Evolutionary conservation across 805 yeast genomes (phyloP).

Genomic region (Lipomyces kockii): DNA sequence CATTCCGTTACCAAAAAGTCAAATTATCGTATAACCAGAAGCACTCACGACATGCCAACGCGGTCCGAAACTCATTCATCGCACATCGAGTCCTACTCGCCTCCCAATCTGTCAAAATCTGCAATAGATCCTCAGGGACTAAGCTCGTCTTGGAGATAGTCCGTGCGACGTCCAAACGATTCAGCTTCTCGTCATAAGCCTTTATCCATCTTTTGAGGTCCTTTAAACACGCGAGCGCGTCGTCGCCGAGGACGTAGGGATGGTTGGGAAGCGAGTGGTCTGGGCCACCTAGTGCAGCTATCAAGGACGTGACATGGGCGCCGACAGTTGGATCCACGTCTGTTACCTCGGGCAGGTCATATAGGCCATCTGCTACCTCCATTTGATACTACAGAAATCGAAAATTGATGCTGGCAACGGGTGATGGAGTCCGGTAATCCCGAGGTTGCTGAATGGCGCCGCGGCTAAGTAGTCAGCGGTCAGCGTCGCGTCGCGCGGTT

Average conservation of each 20-base stretch:
- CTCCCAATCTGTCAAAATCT: constrained; percentile 79
- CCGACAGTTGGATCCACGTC: constrained; percentile 49
- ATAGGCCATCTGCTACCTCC: not conserved
- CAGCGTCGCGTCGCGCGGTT: not conserved
- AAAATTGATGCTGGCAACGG: not conserved
- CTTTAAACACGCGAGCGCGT: constrained; percentile 80
- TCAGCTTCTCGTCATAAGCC: constrained; percentile 74
- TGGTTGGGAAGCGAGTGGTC: constrained; percentile 61
- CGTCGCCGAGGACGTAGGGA: constrained; percentile 82
- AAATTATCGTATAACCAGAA: not conserved
- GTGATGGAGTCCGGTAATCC: not conserved
- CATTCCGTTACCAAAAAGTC: not conserved
- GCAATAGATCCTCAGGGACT: constrained; percentile 71
- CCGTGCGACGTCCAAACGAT: constrained; percentile 78
- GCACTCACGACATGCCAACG: constrained; percentile 57
- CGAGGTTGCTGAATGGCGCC: not conserved
- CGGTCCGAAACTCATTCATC: constrained; percentile 58
- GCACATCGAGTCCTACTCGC: constrained; percentile 33
- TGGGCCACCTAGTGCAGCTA: constrained; percentile 89
- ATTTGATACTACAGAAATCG: not conserved
- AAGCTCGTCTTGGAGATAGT: constrained; percentile 84
- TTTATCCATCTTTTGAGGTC: constrained; percentile 89
- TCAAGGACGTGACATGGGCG: constrained; percentile 78
- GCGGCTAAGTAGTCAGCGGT: not conserved
- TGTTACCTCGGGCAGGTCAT: not conserved